Conservation (phyloP, 768 basidiomycete genomes). For the Hebeloma cylindrosporum region DNA sequence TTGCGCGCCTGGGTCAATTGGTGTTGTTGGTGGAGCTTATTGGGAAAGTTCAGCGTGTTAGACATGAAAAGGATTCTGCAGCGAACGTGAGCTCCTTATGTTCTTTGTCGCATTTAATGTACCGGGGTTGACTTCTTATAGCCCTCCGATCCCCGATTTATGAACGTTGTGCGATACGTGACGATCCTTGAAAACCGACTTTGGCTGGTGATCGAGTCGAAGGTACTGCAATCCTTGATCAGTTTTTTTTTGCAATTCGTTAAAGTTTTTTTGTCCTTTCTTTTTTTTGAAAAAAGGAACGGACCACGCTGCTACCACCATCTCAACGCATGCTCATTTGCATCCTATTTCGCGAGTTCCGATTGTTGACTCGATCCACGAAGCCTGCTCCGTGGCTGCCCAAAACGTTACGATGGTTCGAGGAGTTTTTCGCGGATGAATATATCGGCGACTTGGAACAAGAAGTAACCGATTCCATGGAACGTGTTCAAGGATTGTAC, state of each 20-base stretch:
- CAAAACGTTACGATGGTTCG: conserved; percentile 45
- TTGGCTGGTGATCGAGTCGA: conserved; percentile 54
- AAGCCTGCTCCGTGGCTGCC: conserved; percentile 54
- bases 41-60: conserved; percentile 43
- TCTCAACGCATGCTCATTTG: conserved; percentile 62
- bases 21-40: conserved; percentile 64
- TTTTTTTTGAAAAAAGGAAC: no score
- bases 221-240: conserved; percentile 38
- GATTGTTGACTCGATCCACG: conserved; percentile 60
- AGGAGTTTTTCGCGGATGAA: conserved; percentile 36
- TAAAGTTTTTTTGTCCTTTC: neutral
- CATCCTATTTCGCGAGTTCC: conserved; percentile 61
- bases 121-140: conserved; percentile 13
- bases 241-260: neutral
- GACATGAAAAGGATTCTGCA: conserved; percentile 39
- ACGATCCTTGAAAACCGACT: conserved; percentile 56
- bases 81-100: conserved; percentile 31
- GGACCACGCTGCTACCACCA: conserved; percentile 44
- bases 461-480: conserved; percentile 41
- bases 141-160: conserved; percentile 30
- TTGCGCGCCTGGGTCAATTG: conserved; percentile 60
- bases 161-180: conserved; percentile 47
- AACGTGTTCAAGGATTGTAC: conserved; percentile 51
- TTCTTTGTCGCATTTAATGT: neutral
- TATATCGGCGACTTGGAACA: conserved; percentile 40